Evolutionary conservation across 1,284 basidiomycete genomes (phyloP).

Genomic region (Ustilago vetiveriae): DNA sequence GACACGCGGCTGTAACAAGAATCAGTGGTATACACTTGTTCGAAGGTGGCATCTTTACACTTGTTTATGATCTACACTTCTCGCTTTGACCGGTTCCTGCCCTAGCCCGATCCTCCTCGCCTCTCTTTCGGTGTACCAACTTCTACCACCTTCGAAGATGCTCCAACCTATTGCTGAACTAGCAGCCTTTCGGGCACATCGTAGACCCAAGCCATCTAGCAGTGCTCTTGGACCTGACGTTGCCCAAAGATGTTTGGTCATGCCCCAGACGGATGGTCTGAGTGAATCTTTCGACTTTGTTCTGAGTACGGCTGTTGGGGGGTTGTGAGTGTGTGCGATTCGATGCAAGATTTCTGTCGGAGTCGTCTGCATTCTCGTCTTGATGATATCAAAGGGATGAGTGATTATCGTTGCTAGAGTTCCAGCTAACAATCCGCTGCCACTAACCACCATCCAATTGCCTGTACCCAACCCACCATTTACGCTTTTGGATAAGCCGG

Average conservation of each 20-base stretch:
- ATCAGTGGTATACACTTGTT: no score
- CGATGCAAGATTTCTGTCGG: slow-evolving; percentile 27
- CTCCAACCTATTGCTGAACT: slow-evolving; percentile 65
- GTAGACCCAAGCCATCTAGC: slow-evolving; percentile 60
- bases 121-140: slow-evolving; percentile 44
- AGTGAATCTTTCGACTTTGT: background rate
- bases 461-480: slow-evolving; percentile 40
- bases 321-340: slow-evolving; percentile 9
- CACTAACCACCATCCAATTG: slow-evolving; percentile 54
- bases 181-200: slow-evolving; percentile 62
- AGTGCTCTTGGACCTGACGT: slow-evolving; percentile 48
- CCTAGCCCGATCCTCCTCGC: slow-evolving; percentile 3
- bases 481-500: slow-evolving; percentile 11
- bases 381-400: slow-evolving; percentile 66
- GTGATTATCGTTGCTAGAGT: slow-evolving; percentile 63
- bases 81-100: background rate
- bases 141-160: slow-evolving; percentile 61
- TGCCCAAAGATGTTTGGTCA: slow-evolving; percentile 44
- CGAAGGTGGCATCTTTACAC: no score
- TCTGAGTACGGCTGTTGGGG: no score
- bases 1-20: no score
- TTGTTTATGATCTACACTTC: slow-evolving; percentile 14
- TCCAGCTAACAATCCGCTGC: slow-evolving; percentile 55
- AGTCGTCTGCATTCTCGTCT: slow-evolving; percentile 65
- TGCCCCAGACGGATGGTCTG: slow-evolving; percentile 27